A percentile compares a stretch with the other conserved stretches of the same genome.
Evolutionary conservation across 306 rosid genomes (phyloP).

Genomic region (Begonia peltatifolia): DNA sequence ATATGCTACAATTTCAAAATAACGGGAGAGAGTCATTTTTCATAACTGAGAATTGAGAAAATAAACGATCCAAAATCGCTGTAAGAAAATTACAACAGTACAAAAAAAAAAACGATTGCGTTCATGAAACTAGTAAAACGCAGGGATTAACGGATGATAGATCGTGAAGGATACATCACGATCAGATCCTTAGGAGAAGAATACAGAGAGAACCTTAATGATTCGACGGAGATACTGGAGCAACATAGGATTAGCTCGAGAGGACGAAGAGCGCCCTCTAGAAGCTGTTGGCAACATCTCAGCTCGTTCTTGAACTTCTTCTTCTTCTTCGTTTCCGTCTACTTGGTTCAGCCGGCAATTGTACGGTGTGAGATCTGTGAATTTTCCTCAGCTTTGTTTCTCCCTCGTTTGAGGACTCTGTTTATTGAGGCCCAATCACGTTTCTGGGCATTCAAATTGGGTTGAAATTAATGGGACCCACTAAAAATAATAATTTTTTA

Average conservation of each 20-base stretch:
- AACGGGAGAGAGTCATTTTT: no score
- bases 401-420: neutral
- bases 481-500: no score
- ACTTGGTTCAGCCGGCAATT: conserved; percentile 9
- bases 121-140: no score
- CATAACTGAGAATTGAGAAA: no score
- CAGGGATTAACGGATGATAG: no score
- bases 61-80: no score
- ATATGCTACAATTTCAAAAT: no score
- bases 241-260: conserved; percentile 69
- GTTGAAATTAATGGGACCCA: no score
- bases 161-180: no score
- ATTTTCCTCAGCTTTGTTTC: neutral
- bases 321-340: conserved; percentile 7
- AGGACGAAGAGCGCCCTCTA: conserved; percentile 74
- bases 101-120: no score
- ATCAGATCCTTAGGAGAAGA: conserved; percentile 32
- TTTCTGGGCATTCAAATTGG: no score
- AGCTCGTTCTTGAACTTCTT: neutral
- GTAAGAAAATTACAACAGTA: no score
- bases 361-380: conserved; percentile 27
- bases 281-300: conserved; percentile 83
- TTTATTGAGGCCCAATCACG: neutral
- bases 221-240: conserved; percentile 84
- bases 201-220: conserved; percentile 54